phyloP scores from a whole-genome alignment of 164 flowering plant species.

The Vitis rotundifolia region DNA sequence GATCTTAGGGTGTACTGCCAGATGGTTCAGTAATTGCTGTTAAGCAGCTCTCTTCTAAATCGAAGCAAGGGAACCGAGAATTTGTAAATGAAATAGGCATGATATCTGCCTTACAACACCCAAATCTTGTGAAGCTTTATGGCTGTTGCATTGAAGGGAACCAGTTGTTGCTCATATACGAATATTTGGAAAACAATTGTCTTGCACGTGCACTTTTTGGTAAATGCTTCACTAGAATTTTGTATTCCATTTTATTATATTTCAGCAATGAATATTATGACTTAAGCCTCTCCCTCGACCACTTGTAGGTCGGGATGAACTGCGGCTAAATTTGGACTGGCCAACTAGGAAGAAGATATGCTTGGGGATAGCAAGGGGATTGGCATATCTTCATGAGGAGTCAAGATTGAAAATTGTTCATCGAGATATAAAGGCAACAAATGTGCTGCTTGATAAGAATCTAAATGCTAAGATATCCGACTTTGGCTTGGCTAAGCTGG shows the following conservation, averaged over 20 bases:
- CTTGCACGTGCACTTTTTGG: conserved; percentile 67
- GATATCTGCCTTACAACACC: conserved; percentile 72
- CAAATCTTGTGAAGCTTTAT: conserved; percentile 63
- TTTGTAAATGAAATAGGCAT: conserved; percentile 74
- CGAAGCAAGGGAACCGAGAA: conserved; percentile 80
- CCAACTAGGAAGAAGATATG: conserved; percentile 57
- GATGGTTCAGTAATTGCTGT: conserved; percentile 68
- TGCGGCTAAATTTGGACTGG: conserved; percentile 54
- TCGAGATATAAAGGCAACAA: conserved; percentile 71
- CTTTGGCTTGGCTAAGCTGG: conserved; percentile 80
- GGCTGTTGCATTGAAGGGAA: conserved; percentile 80
- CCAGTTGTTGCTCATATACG: conserved; percentile 56
- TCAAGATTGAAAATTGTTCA: conserved; percentile 70
- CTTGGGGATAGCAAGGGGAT: conserved; percentile 58
- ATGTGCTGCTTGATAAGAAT: conserved; percentile 67
- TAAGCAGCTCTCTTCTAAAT: conserved; percentile 69
- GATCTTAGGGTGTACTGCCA: conserved; percentile 44
- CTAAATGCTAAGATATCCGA: conserved; percentile 79
- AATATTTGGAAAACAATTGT: conserved; percentile 68
- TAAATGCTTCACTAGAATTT: conserved; percentile 13
- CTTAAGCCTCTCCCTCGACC: not conserved
- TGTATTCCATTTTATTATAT: not conserved
- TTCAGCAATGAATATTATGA: too few species aligned
- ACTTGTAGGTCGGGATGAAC: conserved; percentile 32
- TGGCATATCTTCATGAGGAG: conserved; percentile 72